Evolutionary conservation across 2,329 filamentous ascomycete genomes (phyloP), one percentile per base, ranked within the genome.

Genomic region (Cercospora brassicicola): DNA sequence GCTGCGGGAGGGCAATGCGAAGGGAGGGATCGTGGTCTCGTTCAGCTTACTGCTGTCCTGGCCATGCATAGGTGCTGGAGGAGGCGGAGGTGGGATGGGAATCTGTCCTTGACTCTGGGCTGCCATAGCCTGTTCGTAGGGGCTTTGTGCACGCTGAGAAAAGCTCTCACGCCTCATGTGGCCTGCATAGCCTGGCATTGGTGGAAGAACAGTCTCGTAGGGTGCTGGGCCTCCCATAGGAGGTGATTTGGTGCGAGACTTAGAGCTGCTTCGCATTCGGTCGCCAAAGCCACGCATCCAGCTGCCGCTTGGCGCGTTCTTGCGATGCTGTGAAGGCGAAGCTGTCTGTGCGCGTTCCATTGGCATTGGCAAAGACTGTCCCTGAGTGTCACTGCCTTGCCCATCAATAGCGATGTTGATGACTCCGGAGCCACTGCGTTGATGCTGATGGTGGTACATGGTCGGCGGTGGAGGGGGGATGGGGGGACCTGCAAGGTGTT

Each of bases 251-350:
- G 80, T 80, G 28, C 85, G 81, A 48, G 83, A 84, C 64, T 87
- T 84, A 70, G 83, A 86, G 61, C 81, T 85, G 75, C 84, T 87
- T 45, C 87, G 82, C 82, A 88, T 87, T 23, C 86, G 83, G n/a
- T 85, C 85, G 2, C 85, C 84, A 20, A 89, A 81, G 65, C 83
- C 86, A 30, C 83, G 80, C 64, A 86, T 78, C 39, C 89, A 82
- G 63, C 88, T 87, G 72, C 86, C 87, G 42, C 81, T 20, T 84
- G 84, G 15, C 86, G 74, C 85, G 84, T 66, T 84, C 85, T 74
- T 79, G 78, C 48, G 76, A 75, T 57, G 73, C 57, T 13, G 74
- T 71, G 48, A 68, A 64, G 45, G 76, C 67, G 76, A 77, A 2
- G 73, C 67, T 1, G 77, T 78, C n/a, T 69, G 68, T 5, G 76